Evolutionary conservation across 768 basidiomycete species (phyloP), one percentile per base, ranked within the genome.

Genomic region (Mycena galopus): DNA sequence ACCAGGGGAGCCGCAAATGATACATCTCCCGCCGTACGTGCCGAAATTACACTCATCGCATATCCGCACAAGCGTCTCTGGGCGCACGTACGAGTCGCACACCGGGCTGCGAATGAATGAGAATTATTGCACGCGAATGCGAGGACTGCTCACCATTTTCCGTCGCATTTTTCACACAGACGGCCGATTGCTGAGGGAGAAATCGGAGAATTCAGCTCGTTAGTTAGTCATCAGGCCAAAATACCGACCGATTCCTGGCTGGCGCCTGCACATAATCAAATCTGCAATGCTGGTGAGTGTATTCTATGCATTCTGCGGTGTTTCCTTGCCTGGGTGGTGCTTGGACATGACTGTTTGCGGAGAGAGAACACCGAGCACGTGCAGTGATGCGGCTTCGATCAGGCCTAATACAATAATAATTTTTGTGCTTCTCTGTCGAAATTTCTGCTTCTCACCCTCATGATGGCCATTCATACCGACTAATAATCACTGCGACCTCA

Each of bases 11-110:
- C 96, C 96, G 77, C 98, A 99, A 73, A 99, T 98, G 83, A 98
- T 99, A 81, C 98, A 99, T 74, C 96, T 89, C 60, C 97, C 97
- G 27, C 98, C 96, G 80, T 98, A 98, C 55, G 96, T 97, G 76
- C 96, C 95, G 84, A 99, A 99, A 83, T 99, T 99, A 84, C 98
- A 99, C 86, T 99, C 98, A 81, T 99, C 98, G 82, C 98, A 99
- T 76, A 98, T 98, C 73, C 97, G 91, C 69, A 99, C 98, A 75
- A 99, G 89, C 27, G 97, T 99, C 84, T 97, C 97, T 77, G 98
- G 98, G 77, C 98, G 91, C 73, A 99, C 98, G 84, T 99, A 99
- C 67, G 97, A 98, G 86, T 99, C 97, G 86, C 97, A 99, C 55
- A 98, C 95, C 11, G 97, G 97, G 82, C 97, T 99, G 56, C 32